Base-by-base conservation (phyloP, 768 basidiomycete genomes). In the Pleurotus giganteus region DNA sequence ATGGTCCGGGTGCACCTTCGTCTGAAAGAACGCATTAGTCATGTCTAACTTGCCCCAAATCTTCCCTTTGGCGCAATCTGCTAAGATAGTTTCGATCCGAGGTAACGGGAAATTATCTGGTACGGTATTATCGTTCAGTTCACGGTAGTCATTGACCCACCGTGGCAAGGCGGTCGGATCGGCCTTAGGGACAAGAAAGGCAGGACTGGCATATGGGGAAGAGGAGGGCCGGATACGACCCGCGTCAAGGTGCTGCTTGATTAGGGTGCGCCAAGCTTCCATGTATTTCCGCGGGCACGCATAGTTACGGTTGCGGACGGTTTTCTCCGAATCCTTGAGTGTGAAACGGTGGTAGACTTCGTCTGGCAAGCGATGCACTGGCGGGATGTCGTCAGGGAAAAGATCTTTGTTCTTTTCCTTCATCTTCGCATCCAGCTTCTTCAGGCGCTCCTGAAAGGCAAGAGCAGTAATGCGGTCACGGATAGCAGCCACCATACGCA, bases 131-230 rank as follows among this genome's bases (percentile, higher is more conserved):
- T n/a, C n/a, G n/a, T n/a, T n/a, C n/a, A n/a, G n/a, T n/a, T n/a
- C n/a, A n/a, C n/a, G n/a, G n/a, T n/a, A n/a, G n/a, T 75, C 69
- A 52, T 69, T 71, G 0, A 76, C 71, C 71, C 71, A 74, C 0
- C 66, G 60, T 0, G 71, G 74, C 0, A 70, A 29, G 0, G 58
- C 71, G 0, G 46, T 60, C 0, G 57, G 54, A 39, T 73, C 68
- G 0, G 65, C 42, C 41, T 74, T 74, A 0, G 67, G 72, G 3
- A 77, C 69, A 1, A 77, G 62, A 53, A 77, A 79, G 0, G 67
- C 63, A 0, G 72, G 75, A 0, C 69, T 79, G 0, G 69, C 68
- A 39, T 63, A n/a, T n/a, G n/a, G n/a, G n/a, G n/a, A n/a, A n/a
- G n/a, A n/a, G n/a, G n/a, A n/a, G n/a, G n/a, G n/a, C 67, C 0